A percentile compares a stretch with the other conserved stretches of the same genome.
Conservation (phyloP, 441 rosid genomes). For the Pelargonium myrrhifolium region DNA sequence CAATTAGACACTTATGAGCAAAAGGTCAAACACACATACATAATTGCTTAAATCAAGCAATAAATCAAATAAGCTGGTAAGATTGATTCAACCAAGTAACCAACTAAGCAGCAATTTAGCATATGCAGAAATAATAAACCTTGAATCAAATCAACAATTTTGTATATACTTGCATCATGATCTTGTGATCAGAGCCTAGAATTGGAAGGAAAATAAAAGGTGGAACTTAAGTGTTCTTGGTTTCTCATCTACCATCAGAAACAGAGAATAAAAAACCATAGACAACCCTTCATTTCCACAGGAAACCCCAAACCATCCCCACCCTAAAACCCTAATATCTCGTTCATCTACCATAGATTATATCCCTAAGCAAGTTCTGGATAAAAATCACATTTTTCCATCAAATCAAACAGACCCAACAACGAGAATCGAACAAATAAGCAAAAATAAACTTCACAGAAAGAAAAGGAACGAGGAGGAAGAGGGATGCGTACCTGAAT, state of each 20-base stretch:
- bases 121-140: not conserved
- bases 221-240: too few species aligned
- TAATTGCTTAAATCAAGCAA: too few species aligned
- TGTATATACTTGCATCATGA: not conserved
- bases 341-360: not conserved
- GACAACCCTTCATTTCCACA: too few species aligned
- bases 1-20: too few species aligned
- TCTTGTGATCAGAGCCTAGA: not conserved
- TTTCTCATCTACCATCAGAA: not conserved
- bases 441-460: not conserved
- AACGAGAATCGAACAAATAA: not conserved
- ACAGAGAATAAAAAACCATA: not conserved
- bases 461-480: not conserved
- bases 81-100: too few species aligned
- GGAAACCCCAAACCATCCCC: too few species aligned
- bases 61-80: too few species aligned
- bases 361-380: too few species aligned
- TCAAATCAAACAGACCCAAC: not conserved
- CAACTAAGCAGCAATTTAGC: not conserved
- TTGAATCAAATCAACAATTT: not conserved
- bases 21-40: too few species aligned
- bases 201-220: too few species aligned
- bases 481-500: conserved; percentile 44
- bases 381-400: not conserved
- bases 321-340: not conserved